These are phyloP conservation scores for Rhododendron henanense DNA, from an alignment of 148 eudicot genomes.

Conservation along the genomic window DNA sequence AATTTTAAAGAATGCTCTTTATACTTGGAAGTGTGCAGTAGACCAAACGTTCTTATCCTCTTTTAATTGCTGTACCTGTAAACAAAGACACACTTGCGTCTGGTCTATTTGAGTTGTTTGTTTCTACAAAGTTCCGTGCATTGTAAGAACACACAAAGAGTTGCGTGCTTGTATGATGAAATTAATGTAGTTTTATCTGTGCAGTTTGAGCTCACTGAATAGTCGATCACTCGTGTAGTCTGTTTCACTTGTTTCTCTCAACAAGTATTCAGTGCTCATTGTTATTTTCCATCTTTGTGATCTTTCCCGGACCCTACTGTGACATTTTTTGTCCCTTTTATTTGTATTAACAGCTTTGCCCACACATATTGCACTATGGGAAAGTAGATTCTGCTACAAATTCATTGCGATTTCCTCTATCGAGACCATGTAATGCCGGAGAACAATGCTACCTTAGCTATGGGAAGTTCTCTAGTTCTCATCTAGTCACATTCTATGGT, in stretches of 20 bases:
- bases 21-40: background rate
- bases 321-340: background rate
- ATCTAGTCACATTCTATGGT: constrained; percentile 85
- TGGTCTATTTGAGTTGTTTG: background rate
- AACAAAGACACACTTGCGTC: background rate
- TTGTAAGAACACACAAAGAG: background rate
- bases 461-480: constrained; percentile 82
- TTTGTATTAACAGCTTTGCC: constrained; percentile 49
- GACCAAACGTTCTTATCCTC: background rate
- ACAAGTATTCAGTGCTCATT: background rate
- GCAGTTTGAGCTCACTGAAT: background rate
- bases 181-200: background rate
- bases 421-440: constrained; percentile 80
- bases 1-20: background rate
- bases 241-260: background rate
- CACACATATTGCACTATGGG: constrained; percentile 86
- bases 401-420: constrained; percentile 65
- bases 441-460: constrained; percentile 87
- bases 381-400: constrained; percentile 60
- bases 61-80: background rate
- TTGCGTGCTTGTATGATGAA: background rate
- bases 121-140: background rate
- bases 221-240: background rate
- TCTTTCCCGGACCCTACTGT: background rate
- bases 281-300: background rate